Percentiles rank a stretch among this genome's conserved stretches.
Evolutionary conservation across 768 basidiomycete species (phyloP).

Genomic region (Lentinula boryana): DNA sequence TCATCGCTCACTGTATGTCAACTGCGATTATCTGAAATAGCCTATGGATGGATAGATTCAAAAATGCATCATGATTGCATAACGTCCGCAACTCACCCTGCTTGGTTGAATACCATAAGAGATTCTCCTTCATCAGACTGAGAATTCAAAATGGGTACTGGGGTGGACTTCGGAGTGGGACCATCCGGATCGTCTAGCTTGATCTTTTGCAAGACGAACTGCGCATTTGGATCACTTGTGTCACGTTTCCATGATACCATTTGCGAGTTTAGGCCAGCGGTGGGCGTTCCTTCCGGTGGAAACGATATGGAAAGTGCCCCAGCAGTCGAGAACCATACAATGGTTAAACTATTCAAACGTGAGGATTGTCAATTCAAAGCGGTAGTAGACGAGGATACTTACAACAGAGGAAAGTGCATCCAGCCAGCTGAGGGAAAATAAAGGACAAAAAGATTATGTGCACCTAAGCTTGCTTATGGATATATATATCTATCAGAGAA

Average conservation of each 20-base stretch:
- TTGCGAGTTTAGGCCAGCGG: not conserved
- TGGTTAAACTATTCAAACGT: not conserved
- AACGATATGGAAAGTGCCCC: not conserved
- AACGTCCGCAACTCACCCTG: not conserved
- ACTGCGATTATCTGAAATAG: not conserved
- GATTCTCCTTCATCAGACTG: not conserved
- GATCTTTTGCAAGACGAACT: slow-evolving; percentile 2
- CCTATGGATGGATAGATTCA: not conserved
- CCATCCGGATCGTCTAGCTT: not conserved
- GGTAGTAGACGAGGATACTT: too few species aligned
- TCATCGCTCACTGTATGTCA: not conserved
- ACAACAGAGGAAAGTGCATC: too few species aligned
- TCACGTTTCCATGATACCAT: not conserved
- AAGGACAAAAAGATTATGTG: too few species aligned
- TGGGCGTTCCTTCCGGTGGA: not conserved
- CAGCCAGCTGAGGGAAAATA: too few species aligned
- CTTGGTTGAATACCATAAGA: not conserved
- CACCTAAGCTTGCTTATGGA: too few species aligned
- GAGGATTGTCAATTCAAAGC: too few species aligned
- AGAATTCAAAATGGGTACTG: not conserved
- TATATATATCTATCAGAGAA: too few species aligned
- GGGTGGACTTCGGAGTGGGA: not conserved
- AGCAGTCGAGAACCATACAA: not conserved
- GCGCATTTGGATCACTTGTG: not conserved
- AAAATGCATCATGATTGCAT: not conserved